Evolutionary conservation across 371 early-diverging fungal genomes (phyloP).

Genomic region (Lichtheimia hyalospora): DNA sequence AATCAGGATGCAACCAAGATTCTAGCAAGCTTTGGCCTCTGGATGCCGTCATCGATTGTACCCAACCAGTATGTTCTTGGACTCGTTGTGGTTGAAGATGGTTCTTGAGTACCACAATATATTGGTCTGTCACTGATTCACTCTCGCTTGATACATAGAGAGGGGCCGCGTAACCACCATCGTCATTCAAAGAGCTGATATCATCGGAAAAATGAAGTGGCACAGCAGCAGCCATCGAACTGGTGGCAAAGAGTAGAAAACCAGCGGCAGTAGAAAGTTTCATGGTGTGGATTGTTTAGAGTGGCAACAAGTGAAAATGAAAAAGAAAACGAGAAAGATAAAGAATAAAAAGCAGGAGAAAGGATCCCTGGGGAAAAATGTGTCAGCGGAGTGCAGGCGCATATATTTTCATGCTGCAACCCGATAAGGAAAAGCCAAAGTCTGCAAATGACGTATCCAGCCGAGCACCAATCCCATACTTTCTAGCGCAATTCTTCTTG

Average conservation of each 20-base stretch:
- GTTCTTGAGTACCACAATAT: slow-evolving; percentile 85
- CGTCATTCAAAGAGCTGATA: too few relatives aligned
- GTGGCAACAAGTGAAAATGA: background rate
- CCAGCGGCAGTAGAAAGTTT: slow-evolving; percentile 10
- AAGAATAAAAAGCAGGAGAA: slow-evolving; percentile 2
- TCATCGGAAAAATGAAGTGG: too few relatives aligned
- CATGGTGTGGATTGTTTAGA: slow-evolving; percentile 2
- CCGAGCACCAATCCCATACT: too few relatives aligned
- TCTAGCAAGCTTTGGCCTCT: slow-evolving; percentile 10
- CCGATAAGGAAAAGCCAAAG: too few relatives aligned
- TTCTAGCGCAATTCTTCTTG: too few relatives aligned
- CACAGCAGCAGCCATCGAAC: slow-evolving; percentile 25
- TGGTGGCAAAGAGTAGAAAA: slow-evolving; percentile 20
- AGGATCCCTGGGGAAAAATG: background rate
- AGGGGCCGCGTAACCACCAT: slow-evolving; percentile 50
- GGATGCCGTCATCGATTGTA: slow-evolving; percentile 22
- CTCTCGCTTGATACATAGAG: slow-evolving; percentile 62
- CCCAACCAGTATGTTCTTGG: slow-evolving; percentile 36
- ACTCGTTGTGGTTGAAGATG: slow-evolving; percentile 29
- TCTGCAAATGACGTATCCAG: too few relatives aligned
- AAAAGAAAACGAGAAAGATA: background rate
- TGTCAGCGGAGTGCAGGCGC: too few relatives aligned
- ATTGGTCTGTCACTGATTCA: slow-evolving; percentile 73
- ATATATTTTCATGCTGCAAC: too few relatives aligned
- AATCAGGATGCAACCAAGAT: slow-evolving; percentile 23